Evolutionary conservation across 345 rosid genomes (phyloP).

Genomic region (Eucalyptus regnans): DNA sequence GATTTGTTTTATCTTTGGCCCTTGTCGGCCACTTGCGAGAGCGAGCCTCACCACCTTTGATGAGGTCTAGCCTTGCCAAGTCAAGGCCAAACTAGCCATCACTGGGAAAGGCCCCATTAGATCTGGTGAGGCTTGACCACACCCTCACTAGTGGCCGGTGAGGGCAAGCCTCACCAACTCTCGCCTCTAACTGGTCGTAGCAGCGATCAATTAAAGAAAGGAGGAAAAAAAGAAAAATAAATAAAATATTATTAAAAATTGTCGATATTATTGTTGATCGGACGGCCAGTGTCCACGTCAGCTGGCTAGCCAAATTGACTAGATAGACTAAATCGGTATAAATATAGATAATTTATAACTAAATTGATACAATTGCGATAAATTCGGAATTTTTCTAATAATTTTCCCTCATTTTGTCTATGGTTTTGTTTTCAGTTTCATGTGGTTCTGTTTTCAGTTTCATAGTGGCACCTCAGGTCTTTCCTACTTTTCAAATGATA

Average conservation of each 20-base stretch:
- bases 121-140: neutral
- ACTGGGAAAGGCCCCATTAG: neutral
- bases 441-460: neutral
- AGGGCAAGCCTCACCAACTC: neutral
- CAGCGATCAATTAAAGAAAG: accelerated
- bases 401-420: neutral
- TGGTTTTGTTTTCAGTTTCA: neutral
- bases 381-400: too few relatives aligned
- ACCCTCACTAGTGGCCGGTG: neutral
- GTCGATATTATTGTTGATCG: too few relatives aligned
- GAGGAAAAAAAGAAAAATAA: neutral
- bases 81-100: neutral
- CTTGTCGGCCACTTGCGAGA: too few relatives aligned
- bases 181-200: accelerated
- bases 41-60: neutral
- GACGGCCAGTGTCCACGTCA: accelerated
- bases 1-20: neutral
- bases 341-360: too few relatives aligned
- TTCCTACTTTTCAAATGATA: neutral
- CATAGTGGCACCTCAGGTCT: neutral
- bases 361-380: too few relatives aligned
- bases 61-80: neutral
- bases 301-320: too few relatives aligned
- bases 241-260: too few relatives aligned
- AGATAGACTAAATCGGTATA: accelerated